phyloP scores from a whole-genome alignment of 2,329 filamentous ascomycete species.

The Phialemonium atrogriseum region DNA sequence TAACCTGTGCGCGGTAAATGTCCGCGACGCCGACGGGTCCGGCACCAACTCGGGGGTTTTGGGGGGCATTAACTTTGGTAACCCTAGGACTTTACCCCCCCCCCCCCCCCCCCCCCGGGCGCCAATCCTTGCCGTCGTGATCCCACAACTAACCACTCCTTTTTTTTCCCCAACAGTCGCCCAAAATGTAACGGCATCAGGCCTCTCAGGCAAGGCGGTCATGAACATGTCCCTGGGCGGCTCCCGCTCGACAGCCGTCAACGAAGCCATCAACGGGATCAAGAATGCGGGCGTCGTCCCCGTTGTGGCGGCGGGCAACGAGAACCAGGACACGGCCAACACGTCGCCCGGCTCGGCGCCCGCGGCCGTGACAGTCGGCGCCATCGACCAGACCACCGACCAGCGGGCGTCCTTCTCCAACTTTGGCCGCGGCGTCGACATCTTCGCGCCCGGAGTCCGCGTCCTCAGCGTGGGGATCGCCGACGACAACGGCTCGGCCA shows the following conservation, averaged over 20 bases:
- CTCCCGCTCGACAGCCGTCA: slow-evolving; percentile 37
- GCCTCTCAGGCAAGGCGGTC: slow-evolving; percentile 42
- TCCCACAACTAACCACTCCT: background rate
- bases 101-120: background rate
- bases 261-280: slow-evolving; percentile 44
- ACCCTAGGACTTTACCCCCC: too few relatives aligned
- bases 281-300: slow-evolving; percentile 43
- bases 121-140: background rate
- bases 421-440: slow-evolving; percentile 43
- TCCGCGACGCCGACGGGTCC: too few relatives aligned
- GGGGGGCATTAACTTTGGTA: too few relatives aligned
- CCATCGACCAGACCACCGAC: slow-evolving; percentile 44
- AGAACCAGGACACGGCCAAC: slow-evolving; percentile 40
- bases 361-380: slow-evolving; percentile 52
- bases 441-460: slow-evolving; percentile 48
- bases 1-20: too few relatives aligned
- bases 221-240: slow-evolving; percentile 59
- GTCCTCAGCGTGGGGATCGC: slow-evolving; percentile 44
- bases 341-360: slow-evolving; percentile 46
- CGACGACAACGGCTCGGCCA: slow-evolving; percentile 33
- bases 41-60: too few relatives aligned
- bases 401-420: slow-evolving; percentile 47
- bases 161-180: slow-evolving; percentile 22
- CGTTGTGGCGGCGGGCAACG: slow-evolving; percentile 54
- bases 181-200: slow-evolving; percentile 32